These are phyloP conservation scores for Exophiala sp. DNA, from an alignment of 2,329 filamentous ascomycete species.

Conservation along the genomic window DNA sequence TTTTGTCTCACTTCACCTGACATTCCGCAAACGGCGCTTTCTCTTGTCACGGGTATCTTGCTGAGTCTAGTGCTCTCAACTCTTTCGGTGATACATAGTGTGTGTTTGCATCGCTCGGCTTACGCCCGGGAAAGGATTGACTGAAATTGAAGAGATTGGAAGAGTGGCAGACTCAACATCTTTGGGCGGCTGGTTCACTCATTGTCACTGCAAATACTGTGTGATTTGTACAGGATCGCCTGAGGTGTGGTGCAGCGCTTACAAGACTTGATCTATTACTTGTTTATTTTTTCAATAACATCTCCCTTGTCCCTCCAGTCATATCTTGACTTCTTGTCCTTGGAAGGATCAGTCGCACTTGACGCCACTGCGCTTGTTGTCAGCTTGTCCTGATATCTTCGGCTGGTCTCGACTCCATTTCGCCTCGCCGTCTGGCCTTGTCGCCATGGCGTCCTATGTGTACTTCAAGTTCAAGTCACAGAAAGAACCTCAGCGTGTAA, in stretches of 20 bases:
- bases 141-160: not conserved
- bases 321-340: constrained; percentile 17
- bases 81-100: not conserved
- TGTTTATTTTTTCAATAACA: constrained; percentile 20
- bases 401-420: constrained; percentile 5
- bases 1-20: not conserved
- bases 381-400: constrained; percentile 4
- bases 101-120: not conserved
- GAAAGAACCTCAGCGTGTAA: constrained; percentile 88
- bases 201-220: constrained; percentile 13
- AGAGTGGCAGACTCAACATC: not conserved
- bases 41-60: too few relatives aligned
- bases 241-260: constrained; percentile 10
- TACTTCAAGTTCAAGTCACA: constrained; percentile 99
- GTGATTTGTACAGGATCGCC: constrained; percentile 8
- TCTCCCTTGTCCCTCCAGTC: constrained; percentile 13
- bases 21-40: not conserved
- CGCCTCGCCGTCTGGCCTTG: constrained; percentile 3
- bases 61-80: not conserved
- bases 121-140: not conserved
- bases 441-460: constrained; percentile 86
- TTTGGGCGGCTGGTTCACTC: not conserved
- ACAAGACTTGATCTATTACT: constrained; percentile 14
- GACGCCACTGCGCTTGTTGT: constrained; percentile 2
- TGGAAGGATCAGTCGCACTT: constrained; percentile 14